phyloP scores from a whole-genome alignment of 2,329 filamentous ascomycete species.

The Beauveria asiatica region DNA sequence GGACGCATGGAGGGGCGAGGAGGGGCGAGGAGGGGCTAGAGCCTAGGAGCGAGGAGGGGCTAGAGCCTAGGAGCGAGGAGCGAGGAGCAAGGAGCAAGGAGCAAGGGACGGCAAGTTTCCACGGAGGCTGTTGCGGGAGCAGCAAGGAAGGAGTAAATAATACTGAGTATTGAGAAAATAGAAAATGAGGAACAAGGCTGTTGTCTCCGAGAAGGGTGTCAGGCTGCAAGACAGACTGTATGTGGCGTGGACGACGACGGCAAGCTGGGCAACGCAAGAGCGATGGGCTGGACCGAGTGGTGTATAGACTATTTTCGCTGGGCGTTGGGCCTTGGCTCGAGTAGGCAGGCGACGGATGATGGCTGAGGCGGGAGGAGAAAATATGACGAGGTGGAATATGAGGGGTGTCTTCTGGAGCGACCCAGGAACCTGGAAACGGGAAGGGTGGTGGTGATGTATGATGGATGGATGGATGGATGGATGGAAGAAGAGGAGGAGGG shows the following conservation, averaged over 20 bases:
- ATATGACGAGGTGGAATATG: neutral
- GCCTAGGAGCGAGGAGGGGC: too few relatives aligned
- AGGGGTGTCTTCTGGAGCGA: neutral
- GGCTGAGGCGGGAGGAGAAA: neutral
- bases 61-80: neutral
- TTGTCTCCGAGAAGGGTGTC: neutral
- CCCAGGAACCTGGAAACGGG: constrained; percentile 6
- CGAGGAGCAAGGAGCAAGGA: neutral
- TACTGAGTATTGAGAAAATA: too few relatives aligned
- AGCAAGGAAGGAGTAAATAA: neutral
- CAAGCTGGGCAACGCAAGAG: neutral
- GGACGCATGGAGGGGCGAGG: neutral
- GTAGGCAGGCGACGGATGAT: neutral
- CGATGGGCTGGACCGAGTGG: neutral
- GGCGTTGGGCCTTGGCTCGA: too few relatives aligned
- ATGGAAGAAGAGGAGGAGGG: neutral
- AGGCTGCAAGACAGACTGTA: neutral
- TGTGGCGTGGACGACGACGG: neutral
- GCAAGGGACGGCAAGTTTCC: neutral
- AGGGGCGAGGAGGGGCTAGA: neutral
- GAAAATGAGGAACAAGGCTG: neutral
- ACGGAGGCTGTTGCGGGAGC: neutral
- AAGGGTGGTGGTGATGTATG: neutral
- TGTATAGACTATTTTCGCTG: neutral
- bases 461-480: neutral